A percentile compares a stretch with the other conserved stretches of the same genome.
phyloP scores from a whole-genome alignment of 1,284 basidiomycete genomes.

The Tilletia horrida region DNA sequence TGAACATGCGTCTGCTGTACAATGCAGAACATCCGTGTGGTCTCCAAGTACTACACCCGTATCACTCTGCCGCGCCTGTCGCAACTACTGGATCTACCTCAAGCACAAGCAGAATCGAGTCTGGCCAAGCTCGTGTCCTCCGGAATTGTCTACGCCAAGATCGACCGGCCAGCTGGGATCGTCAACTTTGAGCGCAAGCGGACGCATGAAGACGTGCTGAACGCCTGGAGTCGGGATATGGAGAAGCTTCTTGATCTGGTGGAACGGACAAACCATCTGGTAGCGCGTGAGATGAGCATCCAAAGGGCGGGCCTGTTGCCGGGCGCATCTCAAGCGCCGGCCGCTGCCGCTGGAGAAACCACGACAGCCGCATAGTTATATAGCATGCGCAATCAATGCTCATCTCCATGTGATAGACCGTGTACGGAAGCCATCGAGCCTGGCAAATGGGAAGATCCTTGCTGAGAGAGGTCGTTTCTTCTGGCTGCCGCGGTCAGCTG shows the following conservation, averaged over 20 bases:
- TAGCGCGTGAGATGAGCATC: conserved; percentile 53
- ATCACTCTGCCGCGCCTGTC: conserved; percentile 81
- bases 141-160: conserved; percentile 86
- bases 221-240: conserved; percentile 95
- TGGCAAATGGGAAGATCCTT: too few species aligned
- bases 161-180: conserved; percentile 85
- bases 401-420: neutral
- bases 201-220: conserved; percentile 64
- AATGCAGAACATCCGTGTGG: conserved; percentile 84
- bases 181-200: conserved; percentile 66
- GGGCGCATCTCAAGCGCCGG: neutral
- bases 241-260: conserved; percentile 66
- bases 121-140: conserved; percentile 85
- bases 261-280: conserved; percentile 51
- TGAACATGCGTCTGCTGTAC: neutral
- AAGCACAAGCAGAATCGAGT: conserved; percentile 77
- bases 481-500: neutral
- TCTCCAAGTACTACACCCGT: conserved; percentile 89
- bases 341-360: neutral
- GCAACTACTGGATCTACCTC: conserved; percentile 78
- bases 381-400: neutral
- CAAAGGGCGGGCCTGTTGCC: conserved; percentile 41
- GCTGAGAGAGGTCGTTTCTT: too few species aligned
- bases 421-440: too few species aligned
- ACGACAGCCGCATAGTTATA: neutral